Evolutionary conservation across 306 rosid genomes (phyloP).

Genomic region (Lithocarpus polystachyus): DNA sequence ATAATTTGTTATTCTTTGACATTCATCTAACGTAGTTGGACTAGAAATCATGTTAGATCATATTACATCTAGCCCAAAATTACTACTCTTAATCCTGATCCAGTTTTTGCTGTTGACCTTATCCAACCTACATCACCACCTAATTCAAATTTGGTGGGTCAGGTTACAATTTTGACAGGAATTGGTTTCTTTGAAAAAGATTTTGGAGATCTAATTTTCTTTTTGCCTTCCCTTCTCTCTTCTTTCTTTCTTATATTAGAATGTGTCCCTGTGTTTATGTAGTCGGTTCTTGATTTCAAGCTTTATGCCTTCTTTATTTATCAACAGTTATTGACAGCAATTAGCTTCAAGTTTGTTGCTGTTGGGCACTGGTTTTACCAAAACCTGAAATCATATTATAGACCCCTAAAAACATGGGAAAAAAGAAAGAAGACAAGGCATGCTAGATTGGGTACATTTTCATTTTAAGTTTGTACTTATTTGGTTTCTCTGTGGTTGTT

Average conservation of each 20-base stretch:
- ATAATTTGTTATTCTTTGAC: background rate
- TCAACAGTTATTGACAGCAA: background rate
- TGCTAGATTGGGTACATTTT: conserved; percentile 4
- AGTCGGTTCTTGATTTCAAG: conserved; percentile 3
- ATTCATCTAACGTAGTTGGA: background rate
- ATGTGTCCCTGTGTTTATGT: conserved; percentile 1
- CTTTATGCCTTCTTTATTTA: background rate
- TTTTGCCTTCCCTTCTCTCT: background rate
- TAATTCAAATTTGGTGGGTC: background rate
- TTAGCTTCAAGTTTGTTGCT: background rate
- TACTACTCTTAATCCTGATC: background rate
- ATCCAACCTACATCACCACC: background rate
- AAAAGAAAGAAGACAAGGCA: background rate
- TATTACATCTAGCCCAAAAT: background rate
- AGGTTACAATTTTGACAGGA: background rate
- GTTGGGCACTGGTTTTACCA: background rate
- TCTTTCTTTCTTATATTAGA: background rate
- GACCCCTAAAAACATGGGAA: background rate
- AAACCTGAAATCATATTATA: background rate
- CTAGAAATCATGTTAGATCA: background rate
- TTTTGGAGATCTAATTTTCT: background rate
- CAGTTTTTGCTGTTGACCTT: background rate
- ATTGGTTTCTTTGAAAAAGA: background rate
- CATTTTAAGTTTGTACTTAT: conserved; percentile 17
- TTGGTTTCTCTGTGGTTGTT: conserved; percentile 12